Evolutionary conservation across 345 rosid genomes (phyloP).

Genomic region (Aurinia saxatilis): DNA sequence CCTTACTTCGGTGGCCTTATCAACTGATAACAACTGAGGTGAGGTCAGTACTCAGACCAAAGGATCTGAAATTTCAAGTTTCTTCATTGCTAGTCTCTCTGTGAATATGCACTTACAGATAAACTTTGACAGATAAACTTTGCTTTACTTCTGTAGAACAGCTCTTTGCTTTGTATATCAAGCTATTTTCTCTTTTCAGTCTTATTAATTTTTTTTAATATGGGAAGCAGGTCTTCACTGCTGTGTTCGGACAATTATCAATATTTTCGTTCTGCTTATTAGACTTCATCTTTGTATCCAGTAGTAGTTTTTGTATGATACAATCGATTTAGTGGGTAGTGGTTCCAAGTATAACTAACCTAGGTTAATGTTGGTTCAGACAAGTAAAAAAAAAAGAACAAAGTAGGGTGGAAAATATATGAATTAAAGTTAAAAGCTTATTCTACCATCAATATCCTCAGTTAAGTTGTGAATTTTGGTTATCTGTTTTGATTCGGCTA

Average conservation of each 20-base stretch:
- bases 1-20: conserved; percentile 11
- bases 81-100: conserved; percentile 14
- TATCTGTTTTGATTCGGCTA: background rate
- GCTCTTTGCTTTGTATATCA: conserved; percentile 22
- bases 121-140: conserved; percentile 7
- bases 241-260: background rate
- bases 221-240: background rate
- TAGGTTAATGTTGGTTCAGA: too few species aligned
- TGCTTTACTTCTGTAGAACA: conserved; percentile 13
- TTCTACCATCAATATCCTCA: too few species aligned
- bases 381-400: too few species aligned
- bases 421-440: too few species aligned
- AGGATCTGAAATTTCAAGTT: conserved; percentile 15
- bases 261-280: too few species aligned
- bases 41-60: conserved; percentile 11
- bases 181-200: conserved; percentile 8
- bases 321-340: too few species aligned
- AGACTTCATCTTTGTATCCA: too few species aligned
- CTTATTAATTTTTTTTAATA: background rate
- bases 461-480: too few species aligned
- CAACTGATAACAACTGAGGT: conserved; percentile 9
- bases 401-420: too few species aligned
- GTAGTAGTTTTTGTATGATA: too few species aligned
- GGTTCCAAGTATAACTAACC: too few species aligned
- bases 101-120: conserved; percentile 16